phyloP scores from a whole-genome alignment of 495 filamentous ascomycete species.

The Daldinia concentrica region DNA sequence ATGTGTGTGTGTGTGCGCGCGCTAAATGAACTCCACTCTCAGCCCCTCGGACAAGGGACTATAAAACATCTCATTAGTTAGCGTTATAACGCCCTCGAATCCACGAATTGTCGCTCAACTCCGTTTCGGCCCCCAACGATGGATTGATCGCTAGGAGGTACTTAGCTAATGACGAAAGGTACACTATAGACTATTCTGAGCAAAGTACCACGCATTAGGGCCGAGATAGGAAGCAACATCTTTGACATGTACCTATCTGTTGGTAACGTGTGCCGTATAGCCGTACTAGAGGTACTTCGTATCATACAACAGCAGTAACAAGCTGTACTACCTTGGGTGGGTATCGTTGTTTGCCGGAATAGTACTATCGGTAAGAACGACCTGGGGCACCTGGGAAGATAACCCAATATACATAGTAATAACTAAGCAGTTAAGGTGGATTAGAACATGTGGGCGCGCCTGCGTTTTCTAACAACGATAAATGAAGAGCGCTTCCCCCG shows the following conservation, averaged over 20 bases:
- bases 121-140: conserved; percentile 25
- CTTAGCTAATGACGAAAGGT: not conserved
- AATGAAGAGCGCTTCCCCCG: conserved; percentile 7
- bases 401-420: conserved; percentile 31
- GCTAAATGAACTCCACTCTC: not conserved
- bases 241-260: not conserved
- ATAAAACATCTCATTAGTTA: conserved; percentile 19
- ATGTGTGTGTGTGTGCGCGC: not conserved
- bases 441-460: not conserved
- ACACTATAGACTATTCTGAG: not conserved
- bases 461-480: conserved; percentile 5
- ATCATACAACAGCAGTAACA: not conserved
- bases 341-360: not conserved
- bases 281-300: not conserved
- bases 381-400: conserved; percentile 1
- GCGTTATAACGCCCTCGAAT: not conserved
- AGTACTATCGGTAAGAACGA: not conserved
- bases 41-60: conserved; percentile 4
- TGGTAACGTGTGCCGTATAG: not conserved
- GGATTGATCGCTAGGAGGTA: conserved; percentile 17
- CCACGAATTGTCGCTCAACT: not conserved
- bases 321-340: not conserved
- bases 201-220: not conserved
- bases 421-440: conserved; percentile 5
- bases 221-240: not conserved